phyloP scores from a whole-genome alignment of 2,329 filamentous ascomycete genomes.

The Colletotrichum magnum region DNA sequence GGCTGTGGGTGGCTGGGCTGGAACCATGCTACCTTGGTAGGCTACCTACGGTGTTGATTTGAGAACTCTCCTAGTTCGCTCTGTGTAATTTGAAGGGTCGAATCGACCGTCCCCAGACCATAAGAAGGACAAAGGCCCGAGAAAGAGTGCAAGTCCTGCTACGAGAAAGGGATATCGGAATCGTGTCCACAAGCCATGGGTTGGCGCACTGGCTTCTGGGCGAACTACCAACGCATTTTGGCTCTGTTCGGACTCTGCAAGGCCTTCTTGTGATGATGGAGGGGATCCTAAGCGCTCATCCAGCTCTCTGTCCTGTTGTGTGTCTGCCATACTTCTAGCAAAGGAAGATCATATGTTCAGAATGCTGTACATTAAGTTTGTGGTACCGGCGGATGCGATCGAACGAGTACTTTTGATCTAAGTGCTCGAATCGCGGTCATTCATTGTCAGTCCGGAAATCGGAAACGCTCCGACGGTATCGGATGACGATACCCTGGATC shows the following conservation, averaged over 20 bases:
- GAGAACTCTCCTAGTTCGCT: conserved; percentile 36
- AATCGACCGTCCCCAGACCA: conserved; percentile 22
- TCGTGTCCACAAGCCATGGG: background rate
- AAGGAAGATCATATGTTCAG: background rate
- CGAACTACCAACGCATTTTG: background rate
- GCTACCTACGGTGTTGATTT: conserved; percentile 38
- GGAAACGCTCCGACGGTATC: background rate
- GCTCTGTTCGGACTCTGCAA: background rate
- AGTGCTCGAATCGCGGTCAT: too few relatives aligned
- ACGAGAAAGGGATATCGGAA: conserved; percentile 13
- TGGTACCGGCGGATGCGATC: too few relatives aligned
- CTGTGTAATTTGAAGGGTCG: conserved; percentile 39
- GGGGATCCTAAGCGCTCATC: background rate
- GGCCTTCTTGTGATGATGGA: background rate
- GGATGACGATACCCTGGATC: background rate
- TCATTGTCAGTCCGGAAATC: too few relatives aligned
- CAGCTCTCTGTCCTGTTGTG: background rate
- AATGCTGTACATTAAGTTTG: too few relatives aligned
- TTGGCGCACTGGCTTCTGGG: background rate
- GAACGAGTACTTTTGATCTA: too few relatives aligned
- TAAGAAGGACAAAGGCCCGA: conserved; percentile 17
- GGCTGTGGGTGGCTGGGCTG: background rate
- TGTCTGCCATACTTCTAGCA: background rate
- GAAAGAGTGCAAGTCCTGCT: conserved; percentile 16
- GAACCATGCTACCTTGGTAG: too few relatives aligned